Base-by-base conservation (phyloP, 305 asterid genomes). In the Euphrasia arctica region DNA sequence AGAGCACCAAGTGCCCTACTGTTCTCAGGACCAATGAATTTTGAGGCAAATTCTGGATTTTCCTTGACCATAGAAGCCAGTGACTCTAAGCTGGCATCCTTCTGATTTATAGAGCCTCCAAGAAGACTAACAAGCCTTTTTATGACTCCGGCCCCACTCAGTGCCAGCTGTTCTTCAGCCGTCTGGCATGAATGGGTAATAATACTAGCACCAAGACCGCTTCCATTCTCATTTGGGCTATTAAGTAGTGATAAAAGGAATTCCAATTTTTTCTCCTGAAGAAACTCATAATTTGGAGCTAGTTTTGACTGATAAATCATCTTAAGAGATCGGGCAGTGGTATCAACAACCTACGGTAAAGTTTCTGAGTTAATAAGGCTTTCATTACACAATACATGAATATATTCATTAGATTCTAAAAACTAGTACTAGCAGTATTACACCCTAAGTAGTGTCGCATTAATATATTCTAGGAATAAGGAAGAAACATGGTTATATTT, bases 261-360 rank as follows among this genome's bases (percentile, higher is more conserved):
- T 67, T 75, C 85, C 75, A 18, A 81, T 77, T 86, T 90, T 63
- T 79, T 72, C 69, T 82, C 85, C 76, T 73, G 78, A 65, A 88
- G 70, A 73, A 88, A 86, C 68, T 93, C 95, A 73, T 79, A 93
- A 73, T 85, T 79, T 27, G 99, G 95, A 70, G 97, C 91, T 77
- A 80, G 56, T 72, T 78, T 82, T 60, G 99, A 93, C 70, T 90
- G 99, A 81, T 88, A 93, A 47, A 93, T 93, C 77, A 93, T 64
- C 80, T 83, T 93, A 55, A 90, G 97, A 66, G 97, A 79, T 41
- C 96, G 97, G 41, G 99, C 99, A 79, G 86, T 81, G 18, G 97
- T 95, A 82, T 83, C 95, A 72, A 85, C 92, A 77, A 93, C 94
- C 99, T 93, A 86, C 79, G 77, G 56, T 58, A 64, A n/a, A 55